Evolutionary conservation across 345 rosid genomes (phyloP).

Genomic region (Geranium rotundifolium): DNA sequence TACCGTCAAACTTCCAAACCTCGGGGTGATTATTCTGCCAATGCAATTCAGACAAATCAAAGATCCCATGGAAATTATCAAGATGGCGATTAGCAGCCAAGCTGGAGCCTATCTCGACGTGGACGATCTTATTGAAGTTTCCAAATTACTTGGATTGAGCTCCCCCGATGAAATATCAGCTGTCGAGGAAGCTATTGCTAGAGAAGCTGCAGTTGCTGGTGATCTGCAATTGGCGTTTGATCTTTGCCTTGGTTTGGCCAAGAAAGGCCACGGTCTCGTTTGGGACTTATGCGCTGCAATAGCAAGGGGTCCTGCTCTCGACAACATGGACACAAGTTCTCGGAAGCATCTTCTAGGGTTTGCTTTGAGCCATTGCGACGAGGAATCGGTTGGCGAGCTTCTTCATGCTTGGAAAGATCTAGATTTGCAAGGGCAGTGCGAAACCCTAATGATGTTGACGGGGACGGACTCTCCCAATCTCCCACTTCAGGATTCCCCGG

Average conservation of each 20-base stretch:
- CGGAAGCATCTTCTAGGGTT: slow-evolving; percentile 80
- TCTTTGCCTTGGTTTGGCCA: slow-evolving; percentile 70
- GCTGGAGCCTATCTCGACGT: slow-evolving; percentile 85
- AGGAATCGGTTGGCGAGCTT: slow-evolving; percentile 83
- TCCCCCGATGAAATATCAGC: slow-evolving; percentile 64
- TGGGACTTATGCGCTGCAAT: slow-evolving; percentile 99
- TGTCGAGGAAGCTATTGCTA: slow-evolving; percentile 95
- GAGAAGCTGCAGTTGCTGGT: slow-evolving; percentile 97
- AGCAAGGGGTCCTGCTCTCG: slow-evolving; percentile 93
- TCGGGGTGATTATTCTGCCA: slow-evolving; percentile 85
- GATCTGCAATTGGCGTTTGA: slow-evolving; percentile 96
- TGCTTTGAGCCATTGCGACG: slow-evolving; percentile 89
- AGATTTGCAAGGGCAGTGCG: slow-evolving; percentile 82
- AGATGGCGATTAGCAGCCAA: slow-evolving; percentile 83
- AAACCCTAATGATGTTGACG: slow-evolving; percentile 44
- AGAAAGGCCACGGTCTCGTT: slow-evolving; percentile 81
- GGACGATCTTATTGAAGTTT: slow-evolving; percentile 85
- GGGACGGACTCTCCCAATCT: slow-evolving; percentile 40
- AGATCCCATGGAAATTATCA: slow-evolving; percentile 91
- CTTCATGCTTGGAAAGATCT: slow-evolving; percentile 96
- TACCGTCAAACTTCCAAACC: slow-evolving; percentile 78
- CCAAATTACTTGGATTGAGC: slow-evolving; percentile 86
- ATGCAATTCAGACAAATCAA: slow-evolving; percentile 90
- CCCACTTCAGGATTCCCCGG: slow-evolving; percentile 23
- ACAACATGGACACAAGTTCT: slow-evolving; percentile 68